Percentiles rank a stretch among this genome's conserved stretches.
These are phyloP conservation scores for Apiospora koreana DNA, from an alignment of 2,329 filamentous ascomycete species.

Conservation along the genomic window DNA sequence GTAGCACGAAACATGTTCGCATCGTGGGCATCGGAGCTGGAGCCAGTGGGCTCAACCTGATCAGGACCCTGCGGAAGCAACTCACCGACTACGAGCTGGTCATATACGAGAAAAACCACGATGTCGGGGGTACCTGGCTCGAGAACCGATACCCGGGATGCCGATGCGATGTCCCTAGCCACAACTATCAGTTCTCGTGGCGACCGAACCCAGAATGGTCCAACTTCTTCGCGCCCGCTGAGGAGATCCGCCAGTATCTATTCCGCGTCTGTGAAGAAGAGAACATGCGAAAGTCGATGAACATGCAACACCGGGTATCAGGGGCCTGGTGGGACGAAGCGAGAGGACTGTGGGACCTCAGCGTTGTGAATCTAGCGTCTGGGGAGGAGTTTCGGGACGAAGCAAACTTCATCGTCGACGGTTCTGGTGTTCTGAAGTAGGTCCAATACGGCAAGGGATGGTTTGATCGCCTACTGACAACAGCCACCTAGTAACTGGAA, in stretches of 20 bases:
- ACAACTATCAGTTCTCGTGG: constrained; percentile 66
- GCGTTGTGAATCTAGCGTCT: constrained; percentile 39
- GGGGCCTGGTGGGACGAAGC: constrained; percentile 47
- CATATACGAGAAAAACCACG: constrained; percentile 58
- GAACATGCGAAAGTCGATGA: constrained; percentile 44
- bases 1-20: constrained; percentile 40
- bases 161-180: constrained; percentile 56
- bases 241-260: constrained; percentile 59
- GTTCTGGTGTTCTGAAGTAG: constrained; percentile 54
- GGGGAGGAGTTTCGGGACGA: constrained; percentile 43
- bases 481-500: constrained; percentile 46
- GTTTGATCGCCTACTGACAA: constrained; percentile 18
- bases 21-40: constrained; percentile 48
- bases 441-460: not conserved
- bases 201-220: constrained; percentile 60
- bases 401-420: constrained; percentile 51
- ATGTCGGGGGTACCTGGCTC: constrained; percentile 59
- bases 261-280: constrained; percentile 49
- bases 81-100: constrained; percentile 45
- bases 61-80: constrained; percentile 44
- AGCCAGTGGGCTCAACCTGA: constrained; percentile 45
- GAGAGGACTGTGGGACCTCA: constrained; percentile 43
- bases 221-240: constrained; percentile 54
- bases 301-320: constrained; percentile 42
- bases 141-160: constrained; percentile 62